Base-by-base conservation (phyloP, 179 eudicot genomes). In the Dionaea muscipula region DNA sequence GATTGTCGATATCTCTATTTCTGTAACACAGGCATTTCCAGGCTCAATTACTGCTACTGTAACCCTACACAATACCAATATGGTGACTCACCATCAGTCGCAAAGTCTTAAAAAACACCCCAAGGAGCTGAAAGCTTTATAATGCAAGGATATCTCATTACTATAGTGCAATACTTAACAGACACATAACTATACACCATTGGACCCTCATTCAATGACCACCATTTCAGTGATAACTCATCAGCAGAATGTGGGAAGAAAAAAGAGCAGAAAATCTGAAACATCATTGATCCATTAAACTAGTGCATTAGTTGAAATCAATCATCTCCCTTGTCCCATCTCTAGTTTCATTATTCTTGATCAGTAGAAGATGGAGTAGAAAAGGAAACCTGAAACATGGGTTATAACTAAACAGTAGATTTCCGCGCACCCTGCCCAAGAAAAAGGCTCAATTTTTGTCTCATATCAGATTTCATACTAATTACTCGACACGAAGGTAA, bases 81-180 rank as follows among this genome's bases (percentile, higher is more conserved):
- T 13, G 11, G 7, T 10, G 3, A 19, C n/a, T 35, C 24, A 20
- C n/a, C 19, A 56, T 63, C 33, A 76, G 62, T 9, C 55, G 59
- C 11, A 69, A 55, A 52, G 75, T 76, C 77, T 78, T 19, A 46
- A 46, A 46, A 21, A 46, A 46, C 12, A n/a, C n/a, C 22, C 25
- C 15, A 12, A 19, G 10, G 11, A 46, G 22, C 26, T 23, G 12
- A 21, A 45, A 33, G 11, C 11, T 33, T 33, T 5, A 12, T 33
- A 33, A 33, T 33, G 6, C 11, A 33, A 5, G 6, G 11, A 33
- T 5, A 33, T 33, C 6, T 5, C 6, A 33, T 33, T 33, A 2
- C 15, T 3, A 38, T 7, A 38, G 15, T n/a, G 15, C 11, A 38
- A 38, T n/a, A 38, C 3, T 14, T 38, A 3, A 7, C 36, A 31